phyloP scores from a whole-genome alignment of 2,329 filamentous ascomycete species.

The Aspergillus clavatus region DNA sequence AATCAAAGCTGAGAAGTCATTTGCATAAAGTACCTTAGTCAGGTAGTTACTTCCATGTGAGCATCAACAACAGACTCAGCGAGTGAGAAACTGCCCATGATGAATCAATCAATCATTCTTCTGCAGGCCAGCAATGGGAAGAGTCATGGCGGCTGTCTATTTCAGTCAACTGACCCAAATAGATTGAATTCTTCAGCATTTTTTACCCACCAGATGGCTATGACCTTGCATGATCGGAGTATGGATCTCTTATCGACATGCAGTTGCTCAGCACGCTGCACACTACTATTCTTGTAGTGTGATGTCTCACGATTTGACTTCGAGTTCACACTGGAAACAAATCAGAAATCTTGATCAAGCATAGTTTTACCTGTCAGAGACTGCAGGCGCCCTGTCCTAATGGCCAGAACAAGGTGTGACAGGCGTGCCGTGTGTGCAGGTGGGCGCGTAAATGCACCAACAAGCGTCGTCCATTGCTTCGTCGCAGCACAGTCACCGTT shows the following conservation, averaged over 20 bases:
- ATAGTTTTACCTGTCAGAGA: neutral
- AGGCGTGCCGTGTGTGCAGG: conserved; percentile 4
- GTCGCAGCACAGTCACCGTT: neutral
- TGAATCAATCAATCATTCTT: no score
- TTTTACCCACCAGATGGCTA: no score
- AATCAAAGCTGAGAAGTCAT: neutral
- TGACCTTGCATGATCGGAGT: no score
- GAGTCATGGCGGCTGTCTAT: no score
- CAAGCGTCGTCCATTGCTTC: neutral
- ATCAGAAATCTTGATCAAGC: neutral
- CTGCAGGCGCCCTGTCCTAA: neutral
- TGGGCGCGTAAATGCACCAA: conserved; percentile 7
- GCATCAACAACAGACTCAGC: no score
- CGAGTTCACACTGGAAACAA: neutral
- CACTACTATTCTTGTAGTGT: neutral
- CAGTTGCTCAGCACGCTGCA: neutral
- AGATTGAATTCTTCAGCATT: no score
- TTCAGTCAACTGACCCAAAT: no score
- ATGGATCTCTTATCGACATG: neutral
- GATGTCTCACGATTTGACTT: neutral
- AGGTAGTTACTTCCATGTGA: neutral
- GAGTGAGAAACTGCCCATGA: no score
- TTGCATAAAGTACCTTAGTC: neutral
- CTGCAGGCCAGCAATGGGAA: no score
- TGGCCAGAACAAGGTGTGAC: conserved; percentile 2